These are phyloP conservation scores for Mycena vitilis DNA, from an alignment of 768 basidiomycete species.

Conservation along the genomic window DNA sequence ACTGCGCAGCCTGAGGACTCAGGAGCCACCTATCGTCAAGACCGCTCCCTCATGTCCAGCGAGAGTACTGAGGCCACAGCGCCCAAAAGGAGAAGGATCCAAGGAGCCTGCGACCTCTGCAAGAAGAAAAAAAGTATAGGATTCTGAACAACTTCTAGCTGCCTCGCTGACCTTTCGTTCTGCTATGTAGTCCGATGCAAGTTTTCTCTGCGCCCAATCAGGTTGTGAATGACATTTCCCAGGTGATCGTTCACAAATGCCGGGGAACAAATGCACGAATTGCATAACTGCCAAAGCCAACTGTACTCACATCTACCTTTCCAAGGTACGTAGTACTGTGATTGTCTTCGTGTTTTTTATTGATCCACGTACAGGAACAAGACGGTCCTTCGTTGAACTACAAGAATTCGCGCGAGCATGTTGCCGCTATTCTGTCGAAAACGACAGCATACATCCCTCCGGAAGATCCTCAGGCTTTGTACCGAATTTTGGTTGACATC, in stretches of 20 bases:
- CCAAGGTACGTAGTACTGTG: conserved; percentile 51
- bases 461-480: conserved; percentile 11
- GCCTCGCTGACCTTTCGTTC: neutral
- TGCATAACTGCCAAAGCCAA: conserved; percentile 59
- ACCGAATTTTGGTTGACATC: conserved; percentile 23
- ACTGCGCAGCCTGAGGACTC: too few relatives aligned
- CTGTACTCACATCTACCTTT: conserved; percentile 65
- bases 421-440: conserved; percentile 26
- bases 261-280: conserved; percentile 66
- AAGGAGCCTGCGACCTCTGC: conserved; percentile 25
- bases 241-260: conserved; percentile 67
- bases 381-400: conserved; percentile 15
- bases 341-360: neutral
- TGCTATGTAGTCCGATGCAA: conserved; percentile 47
- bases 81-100: conserved; percentile 20
- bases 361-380: neutral
- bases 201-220: neutral
- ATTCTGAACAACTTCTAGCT: neutral
- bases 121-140: conserved; percentile 24
- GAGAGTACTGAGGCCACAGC: neutral
- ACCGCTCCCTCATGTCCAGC: neutral
- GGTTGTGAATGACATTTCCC: neutral
- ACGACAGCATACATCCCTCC: conserved; percentile 26
- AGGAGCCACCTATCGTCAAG: neutral
- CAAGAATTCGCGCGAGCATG: conserved; percentile 28